phyloP scores from a whole-genome alignment of 148 eudicot genomes.

The Simmondsia chinensis region DNA sequence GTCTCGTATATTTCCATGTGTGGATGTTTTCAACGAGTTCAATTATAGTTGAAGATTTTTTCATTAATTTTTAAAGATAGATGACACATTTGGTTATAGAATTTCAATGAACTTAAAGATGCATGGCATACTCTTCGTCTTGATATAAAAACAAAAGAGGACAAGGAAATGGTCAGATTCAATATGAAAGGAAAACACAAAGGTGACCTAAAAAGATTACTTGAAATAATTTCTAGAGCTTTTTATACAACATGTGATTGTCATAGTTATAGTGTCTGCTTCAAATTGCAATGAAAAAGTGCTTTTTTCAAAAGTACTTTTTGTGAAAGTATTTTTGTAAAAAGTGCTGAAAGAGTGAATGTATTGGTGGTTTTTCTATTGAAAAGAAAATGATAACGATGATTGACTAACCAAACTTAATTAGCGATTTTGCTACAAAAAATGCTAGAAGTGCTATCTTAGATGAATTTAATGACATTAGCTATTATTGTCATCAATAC shows the following conservation, averaged over 20 bases:
- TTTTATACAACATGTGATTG: constrained; percentile 18
- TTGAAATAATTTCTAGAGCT: constrained; percentile 12
- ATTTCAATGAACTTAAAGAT: not conserved
- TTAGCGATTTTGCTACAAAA: too few relatives aligned
- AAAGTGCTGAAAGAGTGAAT: too few relatives aligned
- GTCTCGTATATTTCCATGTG: not conserved
- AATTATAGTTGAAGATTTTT: constrained; percentile 2
- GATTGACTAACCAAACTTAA: too few relatives aligned
- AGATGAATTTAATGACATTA: too few relatives aligned
- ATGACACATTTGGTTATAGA: constrained; percentile 8
- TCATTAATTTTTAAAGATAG: constrained; percentile 2
- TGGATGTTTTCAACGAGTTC: not conserved
- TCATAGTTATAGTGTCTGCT: too few relatives aligned
- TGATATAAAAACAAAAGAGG: not conserved
- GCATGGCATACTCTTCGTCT: not conserved
- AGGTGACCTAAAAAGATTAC: constrained; percentile 1
- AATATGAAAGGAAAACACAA: not conserved
- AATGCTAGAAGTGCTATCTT: too few relatives aligned
- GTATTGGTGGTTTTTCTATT: too few relatives aligned
- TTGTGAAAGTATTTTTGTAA: too few relatives aligned
- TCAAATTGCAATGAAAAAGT: too few relatives aligned
- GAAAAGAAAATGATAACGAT: too few relatives aligned
- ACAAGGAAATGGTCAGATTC: not conserved
- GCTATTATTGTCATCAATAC: too few relatives aligned
- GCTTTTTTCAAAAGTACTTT: too few relatives aligned